Evolutionary conservation across 1,284 basidiomycete species (phyloP), one percentile per base, ranked within the genome.

Genomic region (Uromyces viciae-fabae): DNA sequence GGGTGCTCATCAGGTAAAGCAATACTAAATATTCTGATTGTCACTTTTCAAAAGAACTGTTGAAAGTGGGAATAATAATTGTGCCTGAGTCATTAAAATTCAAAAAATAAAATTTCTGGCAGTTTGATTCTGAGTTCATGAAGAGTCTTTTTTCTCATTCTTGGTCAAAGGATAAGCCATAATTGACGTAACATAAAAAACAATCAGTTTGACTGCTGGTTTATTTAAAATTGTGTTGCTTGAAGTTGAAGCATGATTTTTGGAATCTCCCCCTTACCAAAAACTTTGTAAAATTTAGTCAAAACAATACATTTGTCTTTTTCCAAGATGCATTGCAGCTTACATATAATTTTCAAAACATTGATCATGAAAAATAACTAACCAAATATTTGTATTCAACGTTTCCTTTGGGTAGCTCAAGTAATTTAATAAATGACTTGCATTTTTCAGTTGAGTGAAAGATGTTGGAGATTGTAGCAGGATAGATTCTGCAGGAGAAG

Each of bases 31-130:
- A 52, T 56, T 60, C 72, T 75, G 40, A 75, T 58, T 11, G 31
- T 25, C 15, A 28, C 5, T 58, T 75, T 22, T 60, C 28, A 31
- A 75, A 75, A 5, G 60, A n/a, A 52, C 72, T 75, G 25, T 58
- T 36, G 31, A 75, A 75, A 5, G 72, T 75, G n/a, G 72, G 72
- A 7, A 75, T 52, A 60, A 75, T 75, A 22, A 75, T 31, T 36
- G 72, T 54, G 5, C 72, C 72, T 75, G 40, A 75, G 43, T 28
- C 7, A 43, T 2, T 22, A 17, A n/a, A 19, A 40, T n/a, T 54
- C 42, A 33, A 46, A 3, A 52, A 25, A 22, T 22, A 33, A 19
- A 36, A 17, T 7, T 0, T n/a, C n/a, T n/a, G n/a, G n/a, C n/a
- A 36, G 43, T 14, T n/a, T 54, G 62, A 36, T 66, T 9, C 1